Percentiles rank a stretch among this genome's conserved stretches.
Evolutionary conservation across 176 grass and related monocot genomes (phyloP).

Genomic region (Ampelocalamus luodianensis): DNA sequence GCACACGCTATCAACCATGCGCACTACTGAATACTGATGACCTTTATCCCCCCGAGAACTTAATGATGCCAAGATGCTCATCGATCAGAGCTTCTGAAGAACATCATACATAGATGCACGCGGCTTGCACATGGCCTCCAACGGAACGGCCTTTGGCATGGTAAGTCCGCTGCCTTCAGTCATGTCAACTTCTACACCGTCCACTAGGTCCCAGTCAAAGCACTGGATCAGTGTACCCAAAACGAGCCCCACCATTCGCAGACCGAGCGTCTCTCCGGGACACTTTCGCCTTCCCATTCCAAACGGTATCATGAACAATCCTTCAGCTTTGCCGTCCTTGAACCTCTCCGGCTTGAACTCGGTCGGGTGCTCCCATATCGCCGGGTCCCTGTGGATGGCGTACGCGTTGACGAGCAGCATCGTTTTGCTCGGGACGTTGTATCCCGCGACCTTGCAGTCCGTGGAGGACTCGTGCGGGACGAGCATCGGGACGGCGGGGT

Average conservation of each 20-base stretch:
- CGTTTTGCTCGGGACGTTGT: constrained; percentile 21
- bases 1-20: background rate
- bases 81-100: constrained; percentile 17
- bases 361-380: constrained; percentile 10
- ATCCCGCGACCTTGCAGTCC: constrained; percentile 33
- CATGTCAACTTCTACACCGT: constrained; percentile 53
- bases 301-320: constrained; percentile 45
- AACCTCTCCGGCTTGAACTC: constrained; percentile 64
- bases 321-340: background rate
- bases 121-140: constrained; percentile 24
- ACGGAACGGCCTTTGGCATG: constrained; percentile 7
- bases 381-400: constrained; percentile 51
- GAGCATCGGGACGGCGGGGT: constrained; percentile 25
- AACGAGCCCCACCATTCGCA: constrained; percentile 1
- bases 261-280: constrained; percentile 44
- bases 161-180: constrained; percentile 29
- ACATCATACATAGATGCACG: background rate
- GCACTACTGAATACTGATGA: too few species aligned
- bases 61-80: too few species aligned
- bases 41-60: too few species aligned
- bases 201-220: constrained; percentile 52
- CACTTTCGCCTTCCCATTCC: constrained; percentile 63
- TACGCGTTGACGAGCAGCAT: constrained; percentile 57
- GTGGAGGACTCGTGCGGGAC: constrained; percentile 42
- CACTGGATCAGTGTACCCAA: constrained; percentile 58